Evolutionary conservation across 148 eudicot genomes (phyloP), one percentile per base, ranked within the genome.

Genomic region (Rheum nobile): DNA sequence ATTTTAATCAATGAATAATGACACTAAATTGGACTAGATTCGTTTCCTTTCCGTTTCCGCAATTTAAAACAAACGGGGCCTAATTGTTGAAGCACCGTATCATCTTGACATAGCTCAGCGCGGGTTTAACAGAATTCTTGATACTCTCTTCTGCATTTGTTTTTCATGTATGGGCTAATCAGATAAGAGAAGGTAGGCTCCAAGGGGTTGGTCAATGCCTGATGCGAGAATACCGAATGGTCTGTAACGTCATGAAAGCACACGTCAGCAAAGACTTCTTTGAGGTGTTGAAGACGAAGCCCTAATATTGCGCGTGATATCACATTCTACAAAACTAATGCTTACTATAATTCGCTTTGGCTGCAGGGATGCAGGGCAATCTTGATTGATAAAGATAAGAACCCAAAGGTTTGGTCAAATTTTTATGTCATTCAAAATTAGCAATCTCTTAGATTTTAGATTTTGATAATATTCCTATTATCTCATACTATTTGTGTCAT

Each of bases 101-200:
- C 8, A 19, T 67, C 71, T 67, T n/a, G 72, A 6, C 43, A 9
- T 69, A 21, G 11, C 14, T n/a, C 11, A 8, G 14, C 37, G 7
- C 14, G 4, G 14, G 17, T 1, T 54, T 14, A 16, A 57, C 31
- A 61, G 38, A 61, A 1, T 41, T 71, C n/a, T 71, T 24, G 52
- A 71, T 4, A 71, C 24, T 71, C 11, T 39, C n/a, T 22, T 42
- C 1, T 71, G 8, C 26, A 42, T 3, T 71, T 41, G 44, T 11
- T 6, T 72, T 24, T 74, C 19, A 22, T 41, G 4, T 42, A 29
- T 59, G 6, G 12, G 29, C 41, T 32, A 37, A 26, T 72, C 89
- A 94, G 98, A 89, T 94, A 72, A 85, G 97, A 83, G 91, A 89
- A 88, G 98, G 98, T 26, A 87, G 98, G 83, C 91, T 87, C 71